Percentiles rank a stretch among this genome's conserved stretches.
Conservation (phyloP, 495 filamentous ascomycete genomes). For the Penicillium simplicissimum region DNA sequence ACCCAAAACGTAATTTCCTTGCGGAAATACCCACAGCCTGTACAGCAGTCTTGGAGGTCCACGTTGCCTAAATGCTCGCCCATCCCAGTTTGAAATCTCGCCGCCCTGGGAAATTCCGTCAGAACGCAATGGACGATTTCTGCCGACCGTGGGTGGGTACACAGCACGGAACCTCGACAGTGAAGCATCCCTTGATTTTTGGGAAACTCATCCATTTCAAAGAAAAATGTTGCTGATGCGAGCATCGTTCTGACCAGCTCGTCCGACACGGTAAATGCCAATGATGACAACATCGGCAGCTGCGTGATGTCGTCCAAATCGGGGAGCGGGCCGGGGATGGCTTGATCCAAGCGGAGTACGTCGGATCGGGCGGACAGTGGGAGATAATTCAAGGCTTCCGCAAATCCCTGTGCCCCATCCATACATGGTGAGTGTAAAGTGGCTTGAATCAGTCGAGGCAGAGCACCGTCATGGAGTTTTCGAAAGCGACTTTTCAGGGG, state of each 20-base stretch:
- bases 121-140: slow-evolving; percentile 17
- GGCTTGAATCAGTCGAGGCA: slow-evolving; percentile 19
- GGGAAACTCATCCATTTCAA: slow-evolving; percentile 25
- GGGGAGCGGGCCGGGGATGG: slow-evolving; percentile 14
- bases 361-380: slow-evolving; percentile 13
- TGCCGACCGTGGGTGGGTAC: slow-evolving; percentile 11
- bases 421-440: slow-evolving; percentile 22
- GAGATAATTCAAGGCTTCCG: slow-evolving; percentile 26
- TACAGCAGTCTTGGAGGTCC: slow-evolving; percentile 18
- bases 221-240: slow-evolving; percentile 25
- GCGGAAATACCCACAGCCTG: slow-evolving; percentile 22
- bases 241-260: slow-evolving; percentile 18
- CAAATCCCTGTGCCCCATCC: slow-evolving; percentile 23
- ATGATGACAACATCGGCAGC: slow-evolving; percentile 11
- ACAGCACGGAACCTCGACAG: slow-evolving; percentile 23
- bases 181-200: slow-evolving; percentile 11
- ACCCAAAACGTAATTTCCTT: slow-evolving; percentile 20
- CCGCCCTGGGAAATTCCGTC: slow-evolving; percentile 13
- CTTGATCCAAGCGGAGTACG: slow-evolving; percentile 21
- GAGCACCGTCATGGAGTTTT: slow-evolving; percentile 13
- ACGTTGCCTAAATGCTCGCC: slow-evolving; percentile 15
- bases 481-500: slow-evolving; percentile 1
- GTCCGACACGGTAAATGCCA: slow-evolving; percentile 18
- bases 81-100: slow-evolving; percentile 10
- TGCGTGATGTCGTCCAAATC: slow-evolving; percentile 22